These are phyloP conservation scores for Boletus sp. DNA, from an alignment of 768 basidiomycete genomes.

Conservation along the genomic window DNA sequence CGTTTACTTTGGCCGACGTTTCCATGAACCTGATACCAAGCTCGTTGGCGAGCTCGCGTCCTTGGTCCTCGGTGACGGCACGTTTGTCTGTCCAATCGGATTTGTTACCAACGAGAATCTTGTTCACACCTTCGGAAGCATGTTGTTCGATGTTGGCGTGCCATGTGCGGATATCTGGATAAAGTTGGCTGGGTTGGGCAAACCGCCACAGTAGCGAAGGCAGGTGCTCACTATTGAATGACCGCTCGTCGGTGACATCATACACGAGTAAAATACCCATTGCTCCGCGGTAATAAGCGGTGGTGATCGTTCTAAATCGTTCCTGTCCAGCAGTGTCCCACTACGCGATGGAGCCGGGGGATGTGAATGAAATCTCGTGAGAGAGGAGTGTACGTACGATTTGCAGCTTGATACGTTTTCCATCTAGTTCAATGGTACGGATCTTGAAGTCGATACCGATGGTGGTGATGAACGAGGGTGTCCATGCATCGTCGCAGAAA, in stretches of 20 bases:
- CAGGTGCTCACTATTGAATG: conserved; percentile 84
- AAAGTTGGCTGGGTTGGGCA: background rate
- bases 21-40: conserved; percentile 97
- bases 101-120: conserved; percentile 98
- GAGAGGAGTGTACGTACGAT: conserved; percentile 58
- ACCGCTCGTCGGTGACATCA: conserved; percentile 92
- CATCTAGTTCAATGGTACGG: conserved; percentile 96
- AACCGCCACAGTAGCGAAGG: conserved; percentile 16
- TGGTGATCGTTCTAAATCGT: conserved; percentile 97
- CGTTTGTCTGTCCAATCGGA: conserved; percentile 98
- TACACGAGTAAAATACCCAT: conserved; percentile 99
- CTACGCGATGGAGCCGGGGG: conserved; percentile 38
- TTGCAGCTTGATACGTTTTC: conserved; percentile 98
- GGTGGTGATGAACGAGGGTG: conserved; percentile 97
- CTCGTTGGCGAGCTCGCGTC: conserved; percentile 87
- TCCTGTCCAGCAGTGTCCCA: conserved; percentile 99
- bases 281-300: conserved; percentile 98
- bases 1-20: conserved; percentile 95
- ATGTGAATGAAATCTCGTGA: background rate
- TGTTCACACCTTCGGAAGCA: conserved; percentile 98
- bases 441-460: conserved; percentile 99
- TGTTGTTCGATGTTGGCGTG: conserved; percentile 98
- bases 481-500: conserved; percentile 99
- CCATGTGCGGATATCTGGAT: conserved; percentile 94
- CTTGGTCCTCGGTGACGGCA: conserved; percentile 87